Evolutionary conservation across 2,329 filamentous ascomycete species (phyloP).

Genomic region (Lecanoromycetidae sp.): DNA sequence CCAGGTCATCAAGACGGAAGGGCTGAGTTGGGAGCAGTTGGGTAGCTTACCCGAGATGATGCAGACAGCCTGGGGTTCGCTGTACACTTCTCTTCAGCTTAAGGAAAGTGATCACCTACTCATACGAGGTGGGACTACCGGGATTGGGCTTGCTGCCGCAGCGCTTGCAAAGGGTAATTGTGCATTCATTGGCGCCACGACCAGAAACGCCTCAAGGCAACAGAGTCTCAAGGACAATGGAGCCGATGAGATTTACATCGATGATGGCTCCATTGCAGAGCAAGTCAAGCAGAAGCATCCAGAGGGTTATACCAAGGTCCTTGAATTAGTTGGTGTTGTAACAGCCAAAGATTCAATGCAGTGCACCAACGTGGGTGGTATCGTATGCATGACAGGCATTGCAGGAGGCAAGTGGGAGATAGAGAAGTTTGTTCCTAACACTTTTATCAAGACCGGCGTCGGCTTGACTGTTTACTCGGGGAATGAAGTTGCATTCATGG

Average conservation of each 20-base stretch:
- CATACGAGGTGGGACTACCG: slow-evolving; percentile 37
- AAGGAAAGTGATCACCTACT: slow-evolving; percentile 32
- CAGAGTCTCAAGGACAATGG: slow-evolving; percentile 29
- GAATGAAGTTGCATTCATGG: slow-evolving; percentile 27
- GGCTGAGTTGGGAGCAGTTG: slow-evolving; percentile 31
- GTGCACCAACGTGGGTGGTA: slow-evolving; percentile 29
- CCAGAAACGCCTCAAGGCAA: slow-evolving; percentile 26
- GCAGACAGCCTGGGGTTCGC: slow-evolving; percentile 36
- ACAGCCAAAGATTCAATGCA: slow-evolving; percentile 33
- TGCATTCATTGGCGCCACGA: slow-evolving; percentile 30
- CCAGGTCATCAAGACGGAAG: neutral
- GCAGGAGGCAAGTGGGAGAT: slow-evolving; percentile 33
- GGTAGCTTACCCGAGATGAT: slow-evolving; percentile 40
- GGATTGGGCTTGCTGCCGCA: slow-evolving; percentile 36
- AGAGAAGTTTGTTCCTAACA: slow-evolving; percentile 32
- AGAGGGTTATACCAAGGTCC: slow-evolving; percentile 32
- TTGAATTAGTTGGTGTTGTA: slow-evolving; percentile 34
- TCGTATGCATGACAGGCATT: slow-evolving; percentile 36
- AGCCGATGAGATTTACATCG: slow-evolving; percentile 33
- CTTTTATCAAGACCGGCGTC: slow-evolving; percentile 29
- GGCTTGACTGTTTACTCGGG: slow-evolving; percentile 32
- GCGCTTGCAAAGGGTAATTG: slow-evolving; percentile 33
- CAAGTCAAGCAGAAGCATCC: slow-evolving; percentile 24
- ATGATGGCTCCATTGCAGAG: slow-evolving; percentile 30
- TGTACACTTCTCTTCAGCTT: slow-evolving; percentile 30